These are phyloP conservation scores for Brassica napus DNA, from an alignment of 345 rosid species.

Conservation along the genomic window DNA sequence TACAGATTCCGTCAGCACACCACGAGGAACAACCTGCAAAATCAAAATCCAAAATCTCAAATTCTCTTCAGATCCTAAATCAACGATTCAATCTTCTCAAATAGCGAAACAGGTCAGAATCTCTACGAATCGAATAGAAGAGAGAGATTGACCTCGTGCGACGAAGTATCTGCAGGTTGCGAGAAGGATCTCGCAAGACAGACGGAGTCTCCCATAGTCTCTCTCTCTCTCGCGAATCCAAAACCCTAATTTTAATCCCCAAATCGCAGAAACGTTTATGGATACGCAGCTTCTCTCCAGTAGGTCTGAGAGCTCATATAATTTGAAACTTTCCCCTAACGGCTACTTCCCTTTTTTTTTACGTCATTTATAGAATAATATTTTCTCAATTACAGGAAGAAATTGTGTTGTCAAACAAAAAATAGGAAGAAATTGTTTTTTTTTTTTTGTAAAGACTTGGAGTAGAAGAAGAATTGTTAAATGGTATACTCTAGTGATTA, in stretches of 20 bases:
- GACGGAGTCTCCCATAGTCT: constrained; percentile 33
- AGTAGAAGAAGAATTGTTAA: no score
- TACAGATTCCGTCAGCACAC: constrained; percentile 68
- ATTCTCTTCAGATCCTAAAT: background rate
- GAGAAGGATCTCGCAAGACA: constrained; percentile 80
- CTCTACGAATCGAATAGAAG: background rate
- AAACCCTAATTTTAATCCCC: constrained; percentile 30
- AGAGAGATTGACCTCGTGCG: constrained; percentile 54
- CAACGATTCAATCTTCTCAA: constrained; percentile 3
- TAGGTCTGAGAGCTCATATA: constrained; percentile 21
- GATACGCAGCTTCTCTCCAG: background rate
- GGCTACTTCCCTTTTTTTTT: constrained; percentile 27
- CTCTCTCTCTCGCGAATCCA: background rate
- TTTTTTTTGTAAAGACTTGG: no score
- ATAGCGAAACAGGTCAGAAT: background rate
- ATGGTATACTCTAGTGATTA: no score
- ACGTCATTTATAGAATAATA: constrained; percentile 13
- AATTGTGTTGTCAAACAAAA: no score
- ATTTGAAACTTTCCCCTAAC: constrained; percentile 34
- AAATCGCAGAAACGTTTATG: constrained; percentile 15
- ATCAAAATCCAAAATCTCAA: constrained; percentile 12
- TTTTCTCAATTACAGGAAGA: background rate
- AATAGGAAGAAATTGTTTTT: no score
- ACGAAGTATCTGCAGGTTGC: constrained; percentile 63
- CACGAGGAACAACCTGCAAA: constrained; percentile 62